Base-by-base conservation (phyloP, 225 moss, liverwort and hornwort genomes). In the Physcomitrium patens region DNA sequence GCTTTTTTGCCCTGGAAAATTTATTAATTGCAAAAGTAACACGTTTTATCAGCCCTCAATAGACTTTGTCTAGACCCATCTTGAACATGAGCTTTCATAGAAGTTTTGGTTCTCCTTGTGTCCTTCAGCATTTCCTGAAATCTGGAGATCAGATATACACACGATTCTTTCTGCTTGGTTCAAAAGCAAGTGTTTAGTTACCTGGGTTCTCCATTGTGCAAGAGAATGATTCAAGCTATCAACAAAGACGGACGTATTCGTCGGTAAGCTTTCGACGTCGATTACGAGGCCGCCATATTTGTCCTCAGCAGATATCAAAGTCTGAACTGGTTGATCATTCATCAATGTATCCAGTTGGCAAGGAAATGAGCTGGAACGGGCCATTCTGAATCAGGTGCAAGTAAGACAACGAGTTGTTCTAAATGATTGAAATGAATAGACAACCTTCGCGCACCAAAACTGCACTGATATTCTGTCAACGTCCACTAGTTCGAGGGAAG, bases 1-100 rank as follows among this genome's bases (percentile, higher is more conserved):
- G 86, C 91, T 54, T 60, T 58, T 69, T 89, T 83, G 8, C 74
- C 80, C 85, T 85, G 78, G 3, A 48, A 15, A 68, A 18, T 44
- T 24, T 37, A 37, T 37, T 37, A 4, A 4, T 37, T 4, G 52
- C 20, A 51, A 6, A 12, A 69, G 42, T 28, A 8, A 24, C 0
- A 53, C 3, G 51, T 17, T 3, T 24, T 6, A 56, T 59, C 13
- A 37, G 66, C 10, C 60, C 46, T 46, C 45, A 65, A 46, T 0
- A 9, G 46, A 65, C 42, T 44, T 3, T 3, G 23, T 16, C 28
- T 7, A 19, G 11, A n/a, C 49, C 9, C 31, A 4, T 37, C 31
- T 37, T 1, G 31, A 37, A 7, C 31, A 37, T 37, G 31, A 37
- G 31, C 31, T 7, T 14, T 16, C 73, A 61, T 5, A 41, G 15